phyloP scores from a whole-genome alignment of 2,329 filamentous ascomycete genomes.

The Trichoderma afroharzianum region DNA sequence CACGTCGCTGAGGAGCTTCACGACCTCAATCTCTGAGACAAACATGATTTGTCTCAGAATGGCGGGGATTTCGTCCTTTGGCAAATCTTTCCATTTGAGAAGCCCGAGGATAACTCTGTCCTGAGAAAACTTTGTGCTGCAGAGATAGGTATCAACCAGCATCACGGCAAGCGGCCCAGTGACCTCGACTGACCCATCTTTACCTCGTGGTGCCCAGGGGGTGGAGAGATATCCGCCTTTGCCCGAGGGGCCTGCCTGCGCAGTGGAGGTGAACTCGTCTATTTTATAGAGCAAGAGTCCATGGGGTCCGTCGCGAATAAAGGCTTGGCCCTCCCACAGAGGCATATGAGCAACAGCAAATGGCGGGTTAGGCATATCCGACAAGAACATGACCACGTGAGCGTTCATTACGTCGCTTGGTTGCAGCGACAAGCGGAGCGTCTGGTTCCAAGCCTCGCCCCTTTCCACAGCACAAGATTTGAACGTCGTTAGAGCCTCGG shows the following conservation, averaged over 20 bases:
- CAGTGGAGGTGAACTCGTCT: constrained; percentile 80
- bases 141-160: constrained; percentile 77
- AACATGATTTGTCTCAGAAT: constrained; percentile 83
- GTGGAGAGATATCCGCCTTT: constrained; percentile 84
- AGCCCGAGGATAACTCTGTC: constrained; percentile 81
- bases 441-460: constrained; percentile 83
- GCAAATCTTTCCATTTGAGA: constrained; percentile 78
- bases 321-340: constrained; percentile 87
- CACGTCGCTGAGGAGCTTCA: constrained; percentile 86
- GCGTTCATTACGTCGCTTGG: constrained; percentile 76
- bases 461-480: constrained; percentile 77
- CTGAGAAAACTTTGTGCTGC: constrained; percentile 92
- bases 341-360: constrained; percentile 93
- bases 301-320: constrained; percentile 81
- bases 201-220: constrained; percentile 70
- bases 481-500: constrained; percentile 76
- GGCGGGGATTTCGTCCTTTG: constrained; percentile 66
- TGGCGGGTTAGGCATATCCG: constrained; percentile 80
- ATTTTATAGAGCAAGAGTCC: constrained; percentile 81
- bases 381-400: constrained; percentile 85
- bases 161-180: constrained; percentile 79
- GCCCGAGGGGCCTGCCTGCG: constrained; percentile 58
- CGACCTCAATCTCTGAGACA: constrained; percentile 94
- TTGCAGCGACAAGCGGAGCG: constrained; percentile 73
- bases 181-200: constrained; percentile 67